phyloP scores from a whole-genome alignment of 1,139 yeast genomes.

The Protomyces lactucae-debilis region DNA sequence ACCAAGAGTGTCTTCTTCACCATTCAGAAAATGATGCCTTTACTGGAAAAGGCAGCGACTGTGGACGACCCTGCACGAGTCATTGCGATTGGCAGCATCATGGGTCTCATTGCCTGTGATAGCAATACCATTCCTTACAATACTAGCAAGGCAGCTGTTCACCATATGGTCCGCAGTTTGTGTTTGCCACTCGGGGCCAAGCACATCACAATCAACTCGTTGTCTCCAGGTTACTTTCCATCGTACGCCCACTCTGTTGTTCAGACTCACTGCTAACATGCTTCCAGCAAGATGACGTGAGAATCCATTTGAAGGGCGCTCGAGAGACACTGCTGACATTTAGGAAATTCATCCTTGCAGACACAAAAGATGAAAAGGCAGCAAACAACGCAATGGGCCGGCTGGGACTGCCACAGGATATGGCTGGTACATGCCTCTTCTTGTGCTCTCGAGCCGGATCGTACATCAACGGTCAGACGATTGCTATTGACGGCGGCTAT shows the following conservation, averaged over 20 bases:
- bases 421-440: conserved; percentile 56
- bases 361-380: conserved; percentile 48
- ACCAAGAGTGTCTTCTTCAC: conserved; percentile 67
- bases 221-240: conserved; percentile 50
- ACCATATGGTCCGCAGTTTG: conserved; percentile 61
- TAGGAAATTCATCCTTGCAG: conserved; percentile 53
- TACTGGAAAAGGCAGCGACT: conserved; percentile 54
- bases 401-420: conserved; percentile 59
- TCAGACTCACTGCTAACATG: no score
- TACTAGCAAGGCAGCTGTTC: conserved; percentile 74
- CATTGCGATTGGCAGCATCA: conserved; percentile 64
- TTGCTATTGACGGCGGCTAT: conserved; percentile 68
- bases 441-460: conserved; percentile 55
- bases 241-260: conserved; percentile 35
- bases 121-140: conserved; percentile 50
- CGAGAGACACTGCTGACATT: conserved; percentile 35
- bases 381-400: conserved; percentile 54
- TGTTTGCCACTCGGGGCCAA: conserved; percentile 69
- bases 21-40: conserved; percentile 58
- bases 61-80: conserved; percentile 61
- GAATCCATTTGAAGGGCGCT: conserved; percentile 44
- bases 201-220: conserved; percentile 60
- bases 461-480: conserved; percentile 62
- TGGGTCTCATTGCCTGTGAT: conserved; percentile 35
- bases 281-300: conserved; percentile 59